These are phyloP conservation scores for Camelina neglecta DNA, from an alignment of 345 rosid species.

Conservation along the genomic window DNA sequence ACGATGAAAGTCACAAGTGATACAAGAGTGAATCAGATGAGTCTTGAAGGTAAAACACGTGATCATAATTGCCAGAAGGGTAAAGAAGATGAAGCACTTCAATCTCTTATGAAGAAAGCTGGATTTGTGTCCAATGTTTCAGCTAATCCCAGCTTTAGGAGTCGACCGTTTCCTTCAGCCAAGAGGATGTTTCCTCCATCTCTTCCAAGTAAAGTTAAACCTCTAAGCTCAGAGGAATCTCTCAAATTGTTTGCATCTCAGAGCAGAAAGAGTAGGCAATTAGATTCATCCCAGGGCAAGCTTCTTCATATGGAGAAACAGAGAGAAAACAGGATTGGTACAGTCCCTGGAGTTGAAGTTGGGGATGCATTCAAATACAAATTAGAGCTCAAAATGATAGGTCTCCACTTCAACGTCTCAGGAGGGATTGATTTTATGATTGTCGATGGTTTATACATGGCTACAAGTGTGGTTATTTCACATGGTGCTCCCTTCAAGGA, in stretches of 20 bases:
- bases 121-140: background rate
- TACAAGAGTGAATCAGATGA: background rate
- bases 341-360: background rate
- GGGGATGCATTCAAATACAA: background rate
- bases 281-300: background rate
- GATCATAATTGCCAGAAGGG: background rate
- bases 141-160: background rate
- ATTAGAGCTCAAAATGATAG: background rate
- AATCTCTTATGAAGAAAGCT: constrained; percentile 28
- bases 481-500: background rate
- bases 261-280: background rate
- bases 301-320: background rate
- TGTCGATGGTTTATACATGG: background rate
- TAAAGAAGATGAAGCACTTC: background rate
- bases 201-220: constrained; percentile 19
- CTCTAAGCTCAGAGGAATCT: constrained; percentile 16
- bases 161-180: background rate
- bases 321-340: background rate
- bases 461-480: background rate
- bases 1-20: background rate
- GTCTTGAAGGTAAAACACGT: background rate
- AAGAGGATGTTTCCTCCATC: background rate
- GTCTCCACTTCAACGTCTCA: background rate
- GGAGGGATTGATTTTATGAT: background rate
- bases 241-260: constrained; percentile 4